Conservation (phyloP, 768 basidiomycete species). For the Boletus insuetus region DNA sequence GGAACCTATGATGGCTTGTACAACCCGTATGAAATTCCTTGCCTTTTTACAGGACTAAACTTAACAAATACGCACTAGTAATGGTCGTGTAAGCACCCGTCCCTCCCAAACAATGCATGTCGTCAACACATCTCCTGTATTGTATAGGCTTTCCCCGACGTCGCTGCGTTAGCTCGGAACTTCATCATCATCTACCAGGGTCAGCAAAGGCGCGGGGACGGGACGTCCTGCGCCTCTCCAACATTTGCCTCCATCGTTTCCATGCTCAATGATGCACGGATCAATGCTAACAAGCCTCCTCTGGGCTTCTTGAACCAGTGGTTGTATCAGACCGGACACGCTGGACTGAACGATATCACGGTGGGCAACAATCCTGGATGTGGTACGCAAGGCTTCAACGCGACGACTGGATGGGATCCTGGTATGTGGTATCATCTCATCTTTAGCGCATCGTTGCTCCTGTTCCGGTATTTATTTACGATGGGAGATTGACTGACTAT, state of each 20-base stretch:
- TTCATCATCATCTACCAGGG: constrained; percentile 51
- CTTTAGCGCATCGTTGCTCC: too few species aligned
- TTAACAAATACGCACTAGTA: constrained; percentile 25
- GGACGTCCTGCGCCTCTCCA: constrained; percentile 62
- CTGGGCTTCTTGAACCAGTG: constrained; percentile 71
- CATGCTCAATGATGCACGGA: constrained; percentile 62
- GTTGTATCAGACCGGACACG: constrained; percentile 40
- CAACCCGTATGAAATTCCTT: constrained; percentile 45
- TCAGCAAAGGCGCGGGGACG: constrained; percentile 22
- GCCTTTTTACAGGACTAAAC: background rate
- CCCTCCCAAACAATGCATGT: too few species aligned
- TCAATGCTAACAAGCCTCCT: constrained; percentile 38
- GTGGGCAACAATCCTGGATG: constrained; percentile 56
- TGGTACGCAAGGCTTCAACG: constrained; percentile 64
- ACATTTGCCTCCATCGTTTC: constrained; percentile 63
- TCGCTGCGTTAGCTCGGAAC: constrained; percentile 53
- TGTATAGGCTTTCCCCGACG: constrained; percentile 57
- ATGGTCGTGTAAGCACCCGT: constrained; percentile 48
- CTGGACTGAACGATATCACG: constrained; percentile 55
- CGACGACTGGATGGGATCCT: constrained; percentile 58
- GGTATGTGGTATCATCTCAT: constrained; percentile 32
- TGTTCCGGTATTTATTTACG: too few species aligned
- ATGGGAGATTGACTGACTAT: background rate
- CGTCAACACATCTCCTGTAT: background rate
- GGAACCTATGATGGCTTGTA: constrained; percentile 57